A percentile compares a stretch with the other conserved stretches of the same genome.
phyloP scores from a whole-genome alignment of 495 filamentous ascomycete species.

The Penicillium antarcticum region DNA sequence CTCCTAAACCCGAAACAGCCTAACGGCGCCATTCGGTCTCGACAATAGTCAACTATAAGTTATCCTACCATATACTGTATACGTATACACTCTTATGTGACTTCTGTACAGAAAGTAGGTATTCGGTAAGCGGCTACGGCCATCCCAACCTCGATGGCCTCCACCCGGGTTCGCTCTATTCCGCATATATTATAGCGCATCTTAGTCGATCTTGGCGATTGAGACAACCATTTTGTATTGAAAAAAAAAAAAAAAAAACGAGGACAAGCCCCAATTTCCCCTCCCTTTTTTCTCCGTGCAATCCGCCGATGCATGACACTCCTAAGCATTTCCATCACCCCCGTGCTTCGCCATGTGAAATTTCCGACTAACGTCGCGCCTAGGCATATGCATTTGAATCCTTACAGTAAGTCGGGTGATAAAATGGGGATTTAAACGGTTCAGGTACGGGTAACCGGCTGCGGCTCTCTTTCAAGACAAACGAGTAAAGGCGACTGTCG shows the following conservation, averaged over 20 bases:
- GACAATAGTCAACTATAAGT: too few species aligned
- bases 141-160: constrained; percentile 6
- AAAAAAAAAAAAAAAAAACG: neutral
- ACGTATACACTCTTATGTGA: too few species aligned
- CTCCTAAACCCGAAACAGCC: constrained; percentile 47
- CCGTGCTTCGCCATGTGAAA: constrained; percentile 7
- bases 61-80: neutral
- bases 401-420: neutral
- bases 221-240: neutral
- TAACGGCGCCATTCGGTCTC: constrained; percentile 30
- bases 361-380: neutral
- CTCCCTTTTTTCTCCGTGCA: constrained; percentile 5
- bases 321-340: neutral
- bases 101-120: neutral
- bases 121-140: too few species aligned
- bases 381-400: neutral
- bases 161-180: constrained; percentile 18
- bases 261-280: neutral
- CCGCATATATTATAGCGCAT: constrained; percentile 6
- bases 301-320: constrained; percentile 6
- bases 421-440: neutral
- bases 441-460: constrained; percentile 14
- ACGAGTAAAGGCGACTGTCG: constrained; percentile 1
- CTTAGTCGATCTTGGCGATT: constrained; percentile 17
- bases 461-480: constrained; percentile 10